Evolutionary conservation across 208 protist genomes (phyloP).

Genomic region (Angomonas ambiguus): DNA sequence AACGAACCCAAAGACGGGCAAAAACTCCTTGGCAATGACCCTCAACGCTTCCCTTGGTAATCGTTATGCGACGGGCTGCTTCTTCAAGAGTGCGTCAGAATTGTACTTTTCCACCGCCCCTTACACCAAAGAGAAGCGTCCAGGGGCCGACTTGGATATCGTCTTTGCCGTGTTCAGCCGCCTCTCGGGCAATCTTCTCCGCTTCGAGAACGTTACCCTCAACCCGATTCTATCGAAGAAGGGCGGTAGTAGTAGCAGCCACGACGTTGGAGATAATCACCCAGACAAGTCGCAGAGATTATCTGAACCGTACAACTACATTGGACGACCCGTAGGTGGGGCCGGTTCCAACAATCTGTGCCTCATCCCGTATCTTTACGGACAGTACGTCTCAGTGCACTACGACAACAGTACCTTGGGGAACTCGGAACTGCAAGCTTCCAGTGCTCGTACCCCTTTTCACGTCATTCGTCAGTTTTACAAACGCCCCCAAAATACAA

Average conservation of each 20-base stretch:
- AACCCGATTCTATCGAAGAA: neutral
- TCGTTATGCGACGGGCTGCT: constrained; percentile 24
- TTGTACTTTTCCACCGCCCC: constrained; percentile 15
- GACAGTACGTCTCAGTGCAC: neutral
- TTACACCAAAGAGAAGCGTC: constrained; percentile 16
- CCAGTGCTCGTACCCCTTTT: neutral
- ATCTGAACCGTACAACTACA: constrained; percentile 5
- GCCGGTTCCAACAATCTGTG: neutral
- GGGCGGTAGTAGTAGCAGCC: neutral
- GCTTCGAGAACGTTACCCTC: constrained; percentile 1
- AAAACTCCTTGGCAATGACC: neutral
- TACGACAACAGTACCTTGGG: constrained; percentile 1
- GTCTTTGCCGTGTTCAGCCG: constrained; percentile 13
- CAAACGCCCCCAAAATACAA: neutral
- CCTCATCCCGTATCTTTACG: constrained; percentile 1
- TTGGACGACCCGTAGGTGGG: neutral
- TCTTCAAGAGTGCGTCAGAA: constrained; percentile 26
- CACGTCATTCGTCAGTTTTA: neutral
- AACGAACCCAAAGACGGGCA: neutral
- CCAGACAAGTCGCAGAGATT: neutral
- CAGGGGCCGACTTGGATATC: constrained; percentile 3
- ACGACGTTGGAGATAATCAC: neutral
- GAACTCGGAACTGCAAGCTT: neutral
- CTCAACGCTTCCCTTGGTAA: neutral
- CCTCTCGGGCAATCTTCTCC: constrained; percentile 11